Evolutionary conservation across 2,329 filamentous ascomycete species (phyloP).

Genomic region (Aotearoamyces nothofagi): DNA sequence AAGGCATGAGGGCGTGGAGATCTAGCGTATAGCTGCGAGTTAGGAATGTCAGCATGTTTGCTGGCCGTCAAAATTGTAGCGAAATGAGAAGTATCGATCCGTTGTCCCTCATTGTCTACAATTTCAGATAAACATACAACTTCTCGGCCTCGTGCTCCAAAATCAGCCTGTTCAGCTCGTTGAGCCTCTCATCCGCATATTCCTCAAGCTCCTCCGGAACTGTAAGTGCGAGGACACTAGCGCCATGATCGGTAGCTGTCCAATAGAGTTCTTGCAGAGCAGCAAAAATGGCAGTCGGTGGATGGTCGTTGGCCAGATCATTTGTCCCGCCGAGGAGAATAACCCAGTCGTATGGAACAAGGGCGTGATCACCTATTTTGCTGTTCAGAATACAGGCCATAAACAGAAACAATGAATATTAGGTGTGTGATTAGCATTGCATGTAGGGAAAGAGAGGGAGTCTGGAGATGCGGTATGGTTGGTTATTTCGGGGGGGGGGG

Average conservation of each 20-base stretch:
- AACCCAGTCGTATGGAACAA: slow-evolving; percentile 37
- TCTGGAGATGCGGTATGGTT: no score
- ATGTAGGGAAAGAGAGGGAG: no score
- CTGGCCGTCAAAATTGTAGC: not conserved
- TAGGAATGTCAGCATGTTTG: slow-evolving; percentile 1
- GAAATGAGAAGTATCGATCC: no score
- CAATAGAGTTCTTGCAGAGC: slow-evolving; percentile 34
- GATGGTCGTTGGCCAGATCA: slow-evolving; percentile 30
- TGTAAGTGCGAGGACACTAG: slow-evolving; percentile 46
- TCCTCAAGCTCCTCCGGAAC: slow-evolving; percentile 32
- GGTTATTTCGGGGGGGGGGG: no score
- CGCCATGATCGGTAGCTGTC: slow-evolving; percentile 29
- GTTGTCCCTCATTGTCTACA: no score
- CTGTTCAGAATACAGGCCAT: no score
- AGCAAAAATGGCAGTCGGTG: slow-evolving; percentile 28
- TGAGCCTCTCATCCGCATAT: slow-evolving; percentile 21
- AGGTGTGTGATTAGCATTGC: no score
- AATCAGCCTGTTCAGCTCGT: slow-evolving; percentile 37
- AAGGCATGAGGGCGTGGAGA: slow-evolving; percentile 37
- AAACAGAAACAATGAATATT: no score
- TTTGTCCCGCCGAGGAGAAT: slow-evolving; percentile 52
- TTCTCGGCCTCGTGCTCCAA: slow-evolving; percentile 29
- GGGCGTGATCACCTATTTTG: no score
- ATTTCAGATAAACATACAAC: slow-evolving; percentile 29
- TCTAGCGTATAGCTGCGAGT: slow-evolving; percentile 40